These are phyloP conservation scores for Lichtheimia ornata DNA, from an alignment of 371 early-diverging fungal genomes.

Conservation along the genomic window DNA sequence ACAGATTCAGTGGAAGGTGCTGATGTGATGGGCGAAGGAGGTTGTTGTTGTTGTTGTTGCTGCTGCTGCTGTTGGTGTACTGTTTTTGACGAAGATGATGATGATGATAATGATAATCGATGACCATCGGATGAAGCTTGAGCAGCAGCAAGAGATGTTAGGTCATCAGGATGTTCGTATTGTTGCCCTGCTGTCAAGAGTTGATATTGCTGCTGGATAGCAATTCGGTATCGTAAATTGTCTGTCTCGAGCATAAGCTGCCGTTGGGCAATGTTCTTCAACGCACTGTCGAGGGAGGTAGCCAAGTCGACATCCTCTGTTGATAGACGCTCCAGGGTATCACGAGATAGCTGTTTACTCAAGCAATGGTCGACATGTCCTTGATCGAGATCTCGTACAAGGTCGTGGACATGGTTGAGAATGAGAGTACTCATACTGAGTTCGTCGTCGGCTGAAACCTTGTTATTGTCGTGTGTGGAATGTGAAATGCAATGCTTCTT, in stretches of 20 bases:
- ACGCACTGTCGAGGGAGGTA: conserved; percentile 23
- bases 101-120: neutral
- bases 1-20: neutral
- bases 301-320: conserved; percentile 20
- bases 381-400: conserved; percentile 40
- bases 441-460: conserved; percentile 7
- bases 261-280: conserved; percentile 41
- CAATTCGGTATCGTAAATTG: conserved; percentile 42
- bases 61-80: neutral
- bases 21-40: neutral
- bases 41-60: neutral
- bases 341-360: conserved; percentile 20
- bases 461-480: conserved; percentile 2
- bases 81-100: no score
- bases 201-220: conserved; percentile 45
- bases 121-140: neutral
- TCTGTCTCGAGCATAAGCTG: conserved; percentile 43
- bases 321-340: conserved; percentile 11
- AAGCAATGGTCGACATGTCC: conserved; percentile 43
- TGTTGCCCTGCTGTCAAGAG: conserved; percentile 20
- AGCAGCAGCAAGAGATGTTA: neutral
- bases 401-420: conserved; percentile 29
- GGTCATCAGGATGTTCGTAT: conserved; percentile 3
- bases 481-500: conserved; percentile 11
- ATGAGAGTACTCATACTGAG: conserved; percentile 22